These are phyloP conservation scores for Testicularia cyperi DNA, from an alignment of 1,284 basidiomycete genomes.

Conservation along the genomic window DNA sequence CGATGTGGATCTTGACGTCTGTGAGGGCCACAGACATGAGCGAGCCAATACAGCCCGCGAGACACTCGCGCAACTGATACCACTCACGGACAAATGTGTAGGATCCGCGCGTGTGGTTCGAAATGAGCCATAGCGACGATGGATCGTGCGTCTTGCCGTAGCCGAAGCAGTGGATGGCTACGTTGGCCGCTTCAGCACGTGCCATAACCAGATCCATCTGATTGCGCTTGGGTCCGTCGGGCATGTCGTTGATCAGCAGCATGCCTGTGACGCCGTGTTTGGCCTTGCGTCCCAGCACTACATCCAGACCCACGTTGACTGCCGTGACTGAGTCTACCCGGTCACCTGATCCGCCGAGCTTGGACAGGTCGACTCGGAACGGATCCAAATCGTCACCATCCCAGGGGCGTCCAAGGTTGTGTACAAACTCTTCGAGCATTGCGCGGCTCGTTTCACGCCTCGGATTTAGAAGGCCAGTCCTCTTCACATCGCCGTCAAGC, in stretches of 20 bases:
- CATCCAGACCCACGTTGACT: constrained; percentile 67
- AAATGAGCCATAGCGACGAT: constrained; percentile 96
- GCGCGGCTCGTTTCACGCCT: constrained; percentile 27
- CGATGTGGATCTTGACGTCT: constrained; percentile 49
- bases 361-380: constrained; percentile 44
- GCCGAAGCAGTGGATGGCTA: constrained; percentile 93
- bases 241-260: constrained; percentile 85
- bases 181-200: constrained; percentile 88
- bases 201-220: constrained; percentile 97
- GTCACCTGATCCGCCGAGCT: constrained; percentile 46
- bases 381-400: constrained; percentile 36
- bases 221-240: constrained; percentile 86
- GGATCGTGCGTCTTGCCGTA: constrained; percentile 96
- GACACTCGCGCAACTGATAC: constrained; percentile 54
- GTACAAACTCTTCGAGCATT: constrained; percentile 41
- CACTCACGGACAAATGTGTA: constrained; percentile 68
- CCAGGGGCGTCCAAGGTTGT: constrained; percentile 48
- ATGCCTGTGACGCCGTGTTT: constrained; percentile 87
- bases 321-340: constrained; percentile 52
- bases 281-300: constrained; percentile 85
- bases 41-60: constrained; percentile 52
- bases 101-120: constrained; percentile 92
- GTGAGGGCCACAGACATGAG: constrained; percentile 52
- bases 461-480: constrained; percentile 46
- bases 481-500: constrained; percentile 43